Evolutionary conservation across 345 rosid species (phyloP), one percentile per base, ranked within the genome.

Genomic region (Citrus sp.): DNA sequence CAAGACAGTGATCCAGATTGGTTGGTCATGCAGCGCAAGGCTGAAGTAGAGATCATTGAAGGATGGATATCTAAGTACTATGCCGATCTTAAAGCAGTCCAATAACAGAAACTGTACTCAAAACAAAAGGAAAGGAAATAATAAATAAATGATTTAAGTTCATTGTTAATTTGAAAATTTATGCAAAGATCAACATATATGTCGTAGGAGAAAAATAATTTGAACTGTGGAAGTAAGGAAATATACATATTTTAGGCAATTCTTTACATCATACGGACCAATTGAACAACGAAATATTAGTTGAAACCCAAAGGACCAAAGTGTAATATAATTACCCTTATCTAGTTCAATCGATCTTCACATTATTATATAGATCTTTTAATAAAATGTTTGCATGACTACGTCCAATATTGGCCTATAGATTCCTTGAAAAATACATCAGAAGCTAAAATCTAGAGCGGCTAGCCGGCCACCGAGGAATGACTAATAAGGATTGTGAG

Each of bases 11-110:
- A 85, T 77, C 87, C 87, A 3, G 72, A 79, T 24, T 85, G 87
- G 87, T 77, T 85, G 58, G 75, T 77, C 21, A 27, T 56, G 34
- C 87, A 85, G 46, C 79, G 87, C 19, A 56, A 82, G 65, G 66
- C 62, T 3, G 87, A 85, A 77, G 60, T 82, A 7, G 66, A 27
- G 37, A 82, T 77, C 30, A 73, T 85, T 12, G 24, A 67, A 55
- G 68, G 55, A n/a, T 85, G 87, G 87, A 65, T 85, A 9, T 21
- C 62, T 30, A 58, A 74, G 46, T 85, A 85, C 55, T 64, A 79
- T 66, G 54, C 28, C 0, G 83, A 82, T 77, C 85, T 82, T 35
- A 58, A 10, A 35, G n/a, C 65, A 58, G 6, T 56, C 3, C 18
- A 28, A 9, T 7, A n/a, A 22, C 2, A 38, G 54, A 67, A 22